phyloP scores from a whole-genome alignment of 2,329 filamentous ascomycete genomes.

The Chrysosporium keratinophilum region DNA sequence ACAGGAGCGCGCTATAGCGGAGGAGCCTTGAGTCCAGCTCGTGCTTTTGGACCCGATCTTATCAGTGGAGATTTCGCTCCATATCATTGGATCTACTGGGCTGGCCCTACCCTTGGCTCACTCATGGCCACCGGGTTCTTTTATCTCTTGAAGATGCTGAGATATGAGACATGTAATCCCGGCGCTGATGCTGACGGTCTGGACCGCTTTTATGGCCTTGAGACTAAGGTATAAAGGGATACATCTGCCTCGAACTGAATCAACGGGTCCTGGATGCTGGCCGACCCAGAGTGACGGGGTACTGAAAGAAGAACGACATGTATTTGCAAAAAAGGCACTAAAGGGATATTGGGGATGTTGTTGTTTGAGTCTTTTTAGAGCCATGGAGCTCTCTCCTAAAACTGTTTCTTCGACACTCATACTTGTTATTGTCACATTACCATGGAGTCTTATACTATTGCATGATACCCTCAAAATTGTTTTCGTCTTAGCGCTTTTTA shows the following conservation, averaged over 20 bases:
- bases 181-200: slow-evolving; percentile 47
- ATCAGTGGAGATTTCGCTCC: slow-evolving; percentile 37
- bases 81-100: slow-evolving; percentile 45
- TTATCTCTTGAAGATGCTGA: slow-evolving; percentile 37
- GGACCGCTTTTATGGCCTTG: neutral
- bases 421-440: too few species aligned
- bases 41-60: slow-evolving; percentile 40
- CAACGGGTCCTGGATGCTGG: neutral
- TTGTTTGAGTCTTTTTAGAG: too few species aligned
- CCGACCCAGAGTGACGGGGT: neutral
- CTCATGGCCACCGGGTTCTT: slow-evolving; percentile 43
- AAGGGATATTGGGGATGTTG: too few species aligned
- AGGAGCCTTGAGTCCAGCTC: slow-evolving; percentile 40
- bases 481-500: too few species aligned
- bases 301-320: neutral
- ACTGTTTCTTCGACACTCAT: too few species aligned
- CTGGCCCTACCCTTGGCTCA: slow-evolving; percentile 38
- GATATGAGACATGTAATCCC: slow-evolving; percentile 38
- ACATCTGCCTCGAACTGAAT: neutral
- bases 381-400: too few species aligned
- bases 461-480: too few species aligned
- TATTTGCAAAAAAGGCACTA: too few species aligned
- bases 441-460: too few species aligned
- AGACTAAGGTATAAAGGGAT: neutral
- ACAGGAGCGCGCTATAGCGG: slow-evolving; percentile 41